phyloP scores from a whole-genome alignment of 805 yeast genomes.

The Candida adriatica region DNA sequence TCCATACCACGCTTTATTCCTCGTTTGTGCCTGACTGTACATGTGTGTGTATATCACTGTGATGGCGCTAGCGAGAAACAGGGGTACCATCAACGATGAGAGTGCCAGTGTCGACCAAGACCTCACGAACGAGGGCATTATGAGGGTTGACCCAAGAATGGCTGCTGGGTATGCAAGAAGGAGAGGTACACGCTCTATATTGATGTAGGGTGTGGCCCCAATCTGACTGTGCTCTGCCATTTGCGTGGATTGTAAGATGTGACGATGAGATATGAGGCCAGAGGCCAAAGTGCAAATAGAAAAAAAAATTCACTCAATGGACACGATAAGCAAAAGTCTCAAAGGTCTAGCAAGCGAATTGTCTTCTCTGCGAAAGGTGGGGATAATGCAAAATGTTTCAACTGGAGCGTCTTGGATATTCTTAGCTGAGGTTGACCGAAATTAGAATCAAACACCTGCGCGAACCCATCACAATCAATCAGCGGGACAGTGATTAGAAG shows the following conservation, averaged over 20 bases:
- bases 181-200: constrained; percentile 20
- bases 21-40: not conserved
- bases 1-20: not conserved
- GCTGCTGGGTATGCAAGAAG: constrained; percentile 23
- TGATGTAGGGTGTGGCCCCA: constrained; percentile 10
- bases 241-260: not conserved
- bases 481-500: too few species aligned
- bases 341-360: too few species aligned
- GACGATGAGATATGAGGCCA: too few species aligned
- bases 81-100: constrained; percentile 9
- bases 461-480: too few species aligned
- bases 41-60: constrained; percentile 9
- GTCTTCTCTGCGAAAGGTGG: too few species aligned
- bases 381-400: too few species aligned
- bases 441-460: too few species aligned
- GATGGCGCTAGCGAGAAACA: constrained; percentile 11
- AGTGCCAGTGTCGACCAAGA: constrained; percentile 3
- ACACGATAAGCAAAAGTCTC: too few species aligned
- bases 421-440: too few species aligned
- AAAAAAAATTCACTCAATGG: too few species aligned
- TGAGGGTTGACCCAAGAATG: constrained; percentile 18
- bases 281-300: too few species aligned
- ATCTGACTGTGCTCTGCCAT: not conserved
- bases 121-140: constrained; percentile 5
- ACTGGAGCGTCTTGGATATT: too few species aligned